Evolutionary conservation across 2,329 filamentous ascomycete species (phyloP).

Genomic region (Paramyrothecium sp.): DNA sequence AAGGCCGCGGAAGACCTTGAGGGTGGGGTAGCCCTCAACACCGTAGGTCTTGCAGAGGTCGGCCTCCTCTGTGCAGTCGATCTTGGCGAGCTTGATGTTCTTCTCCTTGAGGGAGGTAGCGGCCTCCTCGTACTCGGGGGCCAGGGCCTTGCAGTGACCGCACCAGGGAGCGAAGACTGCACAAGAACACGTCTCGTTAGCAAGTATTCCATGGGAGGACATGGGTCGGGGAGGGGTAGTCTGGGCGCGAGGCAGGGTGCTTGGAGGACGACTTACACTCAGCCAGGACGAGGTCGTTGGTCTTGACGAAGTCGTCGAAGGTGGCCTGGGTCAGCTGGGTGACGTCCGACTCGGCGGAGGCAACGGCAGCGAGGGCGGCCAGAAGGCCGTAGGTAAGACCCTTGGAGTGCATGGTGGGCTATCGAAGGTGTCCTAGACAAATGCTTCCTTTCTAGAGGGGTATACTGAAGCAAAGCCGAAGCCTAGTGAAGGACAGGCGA

Average conservation of each 20-base stretch:
- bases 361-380: slow-evolving; percentile 54
- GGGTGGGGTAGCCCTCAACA: slow-evolving; percentile 96
- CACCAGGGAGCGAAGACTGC: slow-evolving; percentile 94
- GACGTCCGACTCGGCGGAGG: slow-evolving; percentile 63
- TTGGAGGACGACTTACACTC: slow-evolving; percentile 70
- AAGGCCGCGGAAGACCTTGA: slow-evolving; percentile 95
- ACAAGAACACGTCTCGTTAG: slow-evolving; percentile 28
- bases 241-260: neutral
- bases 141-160: slow-evolving; percentile 98
- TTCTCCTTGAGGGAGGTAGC: slow-evolving; percentile 84
- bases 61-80: slow-evolving; percentile 93
- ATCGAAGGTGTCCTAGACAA: neutral
- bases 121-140: slow-evolving; percentile 85
- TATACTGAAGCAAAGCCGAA: slow-evolving; percentile 8
- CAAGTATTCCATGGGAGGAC: slow-evolving; percentile 10
- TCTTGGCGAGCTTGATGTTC: slow-evolving; percentile 79
- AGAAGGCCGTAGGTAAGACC: slow-evolving; percentile 53
- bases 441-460: slow-evolving; percentile 1
- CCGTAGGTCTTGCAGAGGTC: slow-evolving; percentile 88
- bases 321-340: slow-evolving; percentile 79
- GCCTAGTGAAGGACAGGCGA: slow-evolving; percentile 10
- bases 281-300: slow-evolving; percentile 85
- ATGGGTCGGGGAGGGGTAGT: neutral
- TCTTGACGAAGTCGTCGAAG: slow-evolving; percentile 82
- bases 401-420: slow-evolving; percentile 46